A percentile compares a stretch with the other conserved stretches of the same genome.
Evolutionary conservation across 441 rosid species (phyloP).

Genomic region (Eruca vesicaria): DNA sequence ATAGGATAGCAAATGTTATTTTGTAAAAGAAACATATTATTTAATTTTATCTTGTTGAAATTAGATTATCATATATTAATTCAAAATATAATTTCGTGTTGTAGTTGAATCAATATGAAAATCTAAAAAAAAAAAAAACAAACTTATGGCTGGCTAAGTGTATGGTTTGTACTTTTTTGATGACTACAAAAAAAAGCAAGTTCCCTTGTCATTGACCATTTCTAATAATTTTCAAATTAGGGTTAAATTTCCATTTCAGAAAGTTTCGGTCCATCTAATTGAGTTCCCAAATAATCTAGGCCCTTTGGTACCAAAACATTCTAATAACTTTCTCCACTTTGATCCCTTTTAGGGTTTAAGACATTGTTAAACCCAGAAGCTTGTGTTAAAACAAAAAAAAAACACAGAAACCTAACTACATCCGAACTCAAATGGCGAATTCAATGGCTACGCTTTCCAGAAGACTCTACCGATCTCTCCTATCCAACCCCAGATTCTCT

Average conservation of each 20-base stretch:
- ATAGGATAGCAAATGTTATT: not conserved
- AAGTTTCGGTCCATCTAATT: not conserved
- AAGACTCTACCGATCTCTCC: slow-evolving; percentile 45
- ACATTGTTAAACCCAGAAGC: slow-evolving; percentile 22
- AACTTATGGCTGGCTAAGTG: not conserved
- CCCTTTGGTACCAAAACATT: slow-evolving; percentile 5
- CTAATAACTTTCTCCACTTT: slow-evolving; percentile 1
- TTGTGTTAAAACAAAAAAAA: too few relatives aligned
- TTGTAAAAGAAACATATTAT: not conserved
- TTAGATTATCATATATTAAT: not conserved
- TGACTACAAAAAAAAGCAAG: not conserved
- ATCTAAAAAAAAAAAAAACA: not conserved
- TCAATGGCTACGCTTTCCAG: slow-evolving; percentile 47
- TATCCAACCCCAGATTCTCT: slow-evolving; percentile 39
- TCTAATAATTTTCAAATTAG: not conserved
- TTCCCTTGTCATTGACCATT: not conserved
- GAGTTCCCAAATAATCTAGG: not conserved
- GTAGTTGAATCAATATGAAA: not conserved
- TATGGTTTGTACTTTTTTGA: not conserved
- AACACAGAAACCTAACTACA: not conserved
- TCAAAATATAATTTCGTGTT: not conserved
- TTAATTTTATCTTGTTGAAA: not conserved
- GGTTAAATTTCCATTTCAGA: not conserved
- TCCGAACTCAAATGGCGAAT: slow-evolving; percentile 24
- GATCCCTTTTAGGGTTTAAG: slow-evolving; percentile 41